Conservation (phyloP, 768 basidiomycete species). For the Mycena pura region DNA sequence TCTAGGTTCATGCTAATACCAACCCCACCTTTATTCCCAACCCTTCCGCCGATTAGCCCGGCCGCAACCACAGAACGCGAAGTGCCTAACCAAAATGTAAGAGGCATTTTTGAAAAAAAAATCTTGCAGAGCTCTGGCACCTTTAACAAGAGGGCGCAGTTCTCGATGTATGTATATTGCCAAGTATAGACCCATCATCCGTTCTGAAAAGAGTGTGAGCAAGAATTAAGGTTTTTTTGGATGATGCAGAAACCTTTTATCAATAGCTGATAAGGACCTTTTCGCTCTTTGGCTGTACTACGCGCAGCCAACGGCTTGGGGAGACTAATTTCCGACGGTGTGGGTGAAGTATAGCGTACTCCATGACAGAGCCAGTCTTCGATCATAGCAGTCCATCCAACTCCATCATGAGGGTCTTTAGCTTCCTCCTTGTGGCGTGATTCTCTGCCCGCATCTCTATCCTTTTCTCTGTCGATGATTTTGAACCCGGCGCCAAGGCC, state of each 20-base stretch:
- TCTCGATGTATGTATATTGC: conserved; percentile 80
- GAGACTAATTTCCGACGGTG: conserved; percentile 51
- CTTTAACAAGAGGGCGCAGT: conserved; percentile 66
- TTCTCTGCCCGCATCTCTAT: conserved; percentile 43
- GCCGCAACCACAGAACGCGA: conserved; percentile 87
- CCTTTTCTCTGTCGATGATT: conserved; percentile 59
- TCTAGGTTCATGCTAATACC: conserved; percentile 88
- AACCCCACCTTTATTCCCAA: conserved; percentile 94
- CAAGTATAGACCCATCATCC: conserved; percentile 89
- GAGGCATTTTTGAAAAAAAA: neutral
- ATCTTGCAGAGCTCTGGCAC: conserved; percentile 40
- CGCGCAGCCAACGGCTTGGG: conserved; percentile 51
- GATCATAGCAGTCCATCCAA: conserved; percentile 78
- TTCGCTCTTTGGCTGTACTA: conserved; percentile 50
- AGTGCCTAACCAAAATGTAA: conserved; percentile 51
- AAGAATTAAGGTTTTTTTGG: neutral
- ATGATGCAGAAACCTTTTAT: conserved; percentile 59
- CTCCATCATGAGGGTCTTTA: conserved; percentile 37
- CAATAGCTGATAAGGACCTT: conserved; percentile 84
- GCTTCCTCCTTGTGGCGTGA: conserved; percentile 44
- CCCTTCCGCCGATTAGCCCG: conserved; percentile 87
- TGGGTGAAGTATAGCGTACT: conserved; percentile 43
- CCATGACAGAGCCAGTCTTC: conserved; percentile 74
- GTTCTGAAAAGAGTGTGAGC: conserved; percentile 42
- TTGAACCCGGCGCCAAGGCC: conserved; percentile 81